Conservation (phyloP, 495 filamentous ascomycete genomes). For the Podospora pseudopauciseta region DNA sequence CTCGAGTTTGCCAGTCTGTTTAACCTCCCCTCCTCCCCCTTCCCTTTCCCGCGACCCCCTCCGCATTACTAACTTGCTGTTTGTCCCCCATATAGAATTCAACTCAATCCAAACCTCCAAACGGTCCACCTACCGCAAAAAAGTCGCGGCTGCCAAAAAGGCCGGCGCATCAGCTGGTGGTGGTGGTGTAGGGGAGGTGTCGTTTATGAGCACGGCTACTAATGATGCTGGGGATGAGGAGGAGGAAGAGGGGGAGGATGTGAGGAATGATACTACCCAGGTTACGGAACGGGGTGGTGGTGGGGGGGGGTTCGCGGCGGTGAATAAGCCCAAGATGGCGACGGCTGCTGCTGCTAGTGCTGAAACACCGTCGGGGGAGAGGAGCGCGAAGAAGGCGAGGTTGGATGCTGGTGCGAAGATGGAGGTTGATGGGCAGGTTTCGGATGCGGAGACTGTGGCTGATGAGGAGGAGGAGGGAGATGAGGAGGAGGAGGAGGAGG, state of each 20-base stretch:
- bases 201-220: slow-evolving; percentile 33
- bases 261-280: slow-evolving; percentile 12
- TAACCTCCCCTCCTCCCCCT: background rate
- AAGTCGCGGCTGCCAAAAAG: slow-evolving; percentile 44
- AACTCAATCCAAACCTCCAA: slow-evolving; percentile 51
- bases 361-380: slow-evolving; percentile 7
- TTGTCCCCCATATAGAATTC: slow-evolving; percentile 39
- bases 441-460: slow-evolving; percentile 51
- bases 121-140: slow-evolving; percentile 49
- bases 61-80: background rate
- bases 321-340: background rate
- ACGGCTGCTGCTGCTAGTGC: background rate
- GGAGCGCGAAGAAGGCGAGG: slow-evolving; percentile 41
- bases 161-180: slow-evolving; percentile 15
- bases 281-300: background rate
- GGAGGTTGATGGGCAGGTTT: slow-evolving; percentile 41
- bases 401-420: slow-evolving; percentile 34
- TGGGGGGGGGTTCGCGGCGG: background rate
- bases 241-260: slow-evolving; percentile 16
- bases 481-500: slow-evolving; percentile 53
- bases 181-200: slow-evolving; percentile 28
- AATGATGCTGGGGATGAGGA: slow-evolving; percentile 11
- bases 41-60: background rate
- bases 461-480: slow-evolving; percentile 53
- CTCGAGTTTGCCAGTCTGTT: slow-evolving; percentile 58